Percentiles rank a stretch among this genome's conserved stretches.
phyloP scores from a whole-genome alignment of 352 stramenopile genomes.

The Globisporangium middletonii region DNA sequence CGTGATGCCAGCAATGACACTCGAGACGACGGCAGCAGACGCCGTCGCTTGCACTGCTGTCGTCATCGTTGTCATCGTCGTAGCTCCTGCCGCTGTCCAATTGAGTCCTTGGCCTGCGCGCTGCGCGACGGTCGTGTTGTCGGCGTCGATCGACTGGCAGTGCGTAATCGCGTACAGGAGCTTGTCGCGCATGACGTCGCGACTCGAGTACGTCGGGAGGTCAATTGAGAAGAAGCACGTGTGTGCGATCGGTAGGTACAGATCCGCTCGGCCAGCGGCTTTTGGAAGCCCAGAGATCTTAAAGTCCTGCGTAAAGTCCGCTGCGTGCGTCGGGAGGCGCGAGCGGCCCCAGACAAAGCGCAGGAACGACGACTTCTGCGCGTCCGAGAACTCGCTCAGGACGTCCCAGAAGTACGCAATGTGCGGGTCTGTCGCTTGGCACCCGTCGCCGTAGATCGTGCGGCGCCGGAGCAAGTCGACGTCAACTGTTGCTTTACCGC shows the following conservation, averaged over 20 bases:
- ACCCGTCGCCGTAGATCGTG: slow-evolving; percentile 89
- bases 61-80: not conserved
- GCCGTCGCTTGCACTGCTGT: slow-evolving; percentile 21
- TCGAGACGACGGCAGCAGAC: slow-evolving; percentile 54
- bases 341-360: slow-evolving; percentile 86
- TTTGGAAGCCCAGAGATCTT: slow-evolving; percentile 86
- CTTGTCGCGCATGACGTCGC: slow-evolving; percentile 77
- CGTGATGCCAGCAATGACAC: slow-evolving; percentile 48
- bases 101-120: slow-evolving; percentile 81
- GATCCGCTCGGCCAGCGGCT: slow-evolving; percentile 58
- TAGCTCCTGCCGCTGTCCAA: slow-evolving; percentile 44
- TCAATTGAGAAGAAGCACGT: slow-evolving; percentile 91
- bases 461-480: slow-evolving; percentile 76
- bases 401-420: slow-evolving; percentile 91
- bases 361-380: slow-evolving; percentile 89
- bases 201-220: slow-evolving; percentile 65
- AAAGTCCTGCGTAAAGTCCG: slow-evolving; percentile 88
- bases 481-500: slow-evolving; percentile 86
- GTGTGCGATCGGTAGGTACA: slow-evolving; percentile 83
- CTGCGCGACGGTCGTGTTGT: slow-evolving; percentile 88
- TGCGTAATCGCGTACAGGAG: slow-evolving; percentile 87
- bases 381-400: slow-evolving; percentile 76
- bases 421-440: slow-evolving; percentile 78
- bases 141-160: slow-evolving; percentile 83
- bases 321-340: slow-evolving; percentile 83